phyloP scores from a whole-genome alignment of 352 stramenopile genomes.

The Albugo candida region DNA sequence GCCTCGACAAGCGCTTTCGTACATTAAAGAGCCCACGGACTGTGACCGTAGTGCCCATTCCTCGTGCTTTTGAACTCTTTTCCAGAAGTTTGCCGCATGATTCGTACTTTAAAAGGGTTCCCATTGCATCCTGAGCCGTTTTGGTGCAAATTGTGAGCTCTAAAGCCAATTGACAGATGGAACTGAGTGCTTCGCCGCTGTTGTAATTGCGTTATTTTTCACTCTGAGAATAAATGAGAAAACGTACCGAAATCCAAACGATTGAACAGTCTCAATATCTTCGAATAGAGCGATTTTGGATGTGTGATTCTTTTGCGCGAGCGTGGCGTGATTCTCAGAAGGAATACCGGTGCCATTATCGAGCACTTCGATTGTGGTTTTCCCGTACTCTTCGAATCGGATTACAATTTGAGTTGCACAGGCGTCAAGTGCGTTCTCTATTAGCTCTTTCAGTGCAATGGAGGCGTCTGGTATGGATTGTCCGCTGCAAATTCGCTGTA shows the following conservation, averaged over 20 bases:
- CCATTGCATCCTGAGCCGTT: slow-evolving; percentile 46
- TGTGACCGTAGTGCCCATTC: slow-evolving; percentile 85
- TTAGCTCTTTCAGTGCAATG: slow-evolving; percentile 94
- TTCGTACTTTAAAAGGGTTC: slow-evolving; percentile 72
- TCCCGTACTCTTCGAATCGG: slow-evolving; percentile 82
- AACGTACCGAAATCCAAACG: slow-evolving; percentile 83
- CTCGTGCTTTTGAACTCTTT: slow-evolving; percentile 32
- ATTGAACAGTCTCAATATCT: slow-evolving; percentile 78
- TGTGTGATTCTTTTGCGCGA: slow-evolving; percentile 88
- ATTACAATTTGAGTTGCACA: slow-evolving; percentile 63
- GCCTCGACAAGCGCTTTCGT: neutral
- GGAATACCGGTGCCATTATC: slow-evolving; percentile 89
- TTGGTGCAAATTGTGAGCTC: slow-evolving; percentile 80
- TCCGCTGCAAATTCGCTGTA: slow-evolving; percentile 62
- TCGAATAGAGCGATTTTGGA: slow-evolving; percentile 92
- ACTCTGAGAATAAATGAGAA: neutral
- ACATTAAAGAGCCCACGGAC: slow-evolving; percentile 85
- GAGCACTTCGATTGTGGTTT: slow-evolving; percentile 86
- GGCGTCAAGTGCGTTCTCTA: slow-evolving; percentile 85
- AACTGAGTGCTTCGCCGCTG: slow-evolving; percentile 90
- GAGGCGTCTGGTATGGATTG: slow-evolving; percentile 91
- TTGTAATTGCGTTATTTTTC: neutral
- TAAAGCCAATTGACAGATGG: slow-evolving; percentile 80
- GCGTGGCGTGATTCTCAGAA: slow-evolving; percentile 33
- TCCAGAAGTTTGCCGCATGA: slow-evolving; percentile 32